A percentile compares a stretch with the other conserved stretches of the same genome.
Conservation (phyloP, 306 rosid species). For the Parietaria judaica region DNA sequence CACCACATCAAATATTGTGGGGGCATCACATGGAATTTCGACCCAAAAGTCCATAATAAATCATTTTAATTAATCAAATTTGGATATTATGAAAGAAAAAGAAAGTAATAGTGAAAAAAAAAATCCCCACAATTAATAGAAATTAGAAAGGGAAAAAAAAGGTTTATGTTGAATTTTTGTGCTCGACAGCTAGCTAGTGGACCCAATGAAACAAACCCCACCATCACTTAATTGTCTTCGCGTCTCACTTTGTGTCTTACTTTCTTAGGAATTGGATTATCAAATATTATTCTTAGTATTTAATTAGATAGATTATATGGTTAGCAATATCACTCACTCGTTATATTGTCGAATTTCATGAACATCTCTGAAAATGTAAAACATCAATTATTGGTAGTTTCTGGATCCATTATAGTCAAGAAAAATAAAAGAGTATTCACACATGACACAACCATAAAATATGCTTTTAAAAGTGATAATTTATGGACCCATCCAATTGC, state of each 20-base stretch:
- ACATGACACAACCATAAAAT: no score
- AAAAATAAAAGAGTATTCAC: no score
- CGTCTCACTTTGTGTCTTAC: background rate
- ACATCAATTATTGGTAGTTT: no score
- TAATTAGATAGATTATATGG: background rate
- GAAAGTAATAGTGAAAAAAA: background rate
- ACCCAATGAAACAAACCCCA: background rate
- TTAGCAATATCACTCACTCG: background rate
- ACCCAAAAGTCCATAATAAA: no score
- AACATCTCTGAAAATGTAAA: no score
- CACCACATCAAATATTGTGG: no score
- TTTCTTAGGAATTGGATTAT: background rate
- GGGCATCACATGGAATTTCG: no score
- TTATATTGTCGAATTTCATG: background rate
- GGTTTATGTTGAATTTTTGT: conserved; percentile 3
- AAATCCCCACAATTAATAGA: background rate
- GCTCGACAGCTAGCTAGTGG: conserved; percentile 2
- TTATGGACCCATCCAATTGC: background rate
- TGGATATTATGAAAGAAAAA: background rate
- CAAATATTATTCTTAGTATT: background rate
- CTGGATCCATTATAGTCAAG: no score
- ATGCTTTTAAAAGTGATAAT: background rate
- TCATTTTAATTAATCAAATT: no score
- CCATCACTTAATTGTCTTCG: background rate
- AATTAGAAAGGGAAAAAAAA: background rate